Base-by-base conservation (phyloP, 345 rosid genomes). In the Streptanthus diversifolius region DNA sequence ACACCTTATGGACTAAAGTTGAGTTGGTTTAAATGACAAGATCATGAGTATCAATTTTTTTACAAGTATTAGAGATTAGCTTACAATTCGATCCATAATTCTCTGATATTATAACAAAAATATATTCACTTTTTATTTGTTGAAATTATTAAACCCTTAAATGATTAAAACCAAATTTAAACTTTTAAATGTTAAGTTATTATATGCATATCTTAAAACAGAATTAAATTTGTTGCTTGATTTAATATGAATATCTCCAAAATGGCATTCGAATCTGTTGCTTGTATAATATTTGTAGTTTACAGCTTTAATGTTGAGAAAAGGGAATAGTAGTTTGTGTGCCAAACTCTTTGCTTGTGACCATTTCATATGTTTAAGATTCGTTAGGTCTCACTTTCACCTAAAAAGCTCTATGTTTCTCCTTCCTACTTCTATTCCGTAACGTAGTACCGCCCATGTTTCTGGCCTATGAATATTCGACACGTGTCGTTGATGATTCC, bases 381-480 rank as follows among this genome's bases (percentile, higher is more conserved):
- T 63, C 76, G 63, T 53, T 53, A 72, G 76, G 70, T 24, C 10
- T 62, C 69, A 1, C 70, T 72, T 53, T 63, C 76, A 60, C 62
- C 53, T 62, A 71, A 62, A 71, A 71, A 72, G 76, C 55, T 43
- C 35, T 6, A 11, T 72, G 70, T 72, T 52, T 71, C 41, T 61
- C 68, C 56, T 72, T 72, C 69, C 74, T 60, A 60, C 55, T 29
- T 72, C 56, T 52, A 19, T 63, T 71, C 22, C 66, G 74, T 45
- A 70, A 70, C 73, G 57, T 41, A 69, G 56, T 56, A 69, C 65
- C 45, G 24, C 43, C 69, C 35, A 62, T 32, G 5, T 22, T 13
- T 72, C 35, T n/a, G 0, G 9, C 76, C 63, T 29, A 52, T 63
- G 3, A 72, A 0, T 0, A 2, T 0, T 29, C 5, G 63, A 72